These are phyloP conservation scores for Avicennia marina DNA, from an alignment of 257 asterid species.

Conservation along the genomic window DNA sequence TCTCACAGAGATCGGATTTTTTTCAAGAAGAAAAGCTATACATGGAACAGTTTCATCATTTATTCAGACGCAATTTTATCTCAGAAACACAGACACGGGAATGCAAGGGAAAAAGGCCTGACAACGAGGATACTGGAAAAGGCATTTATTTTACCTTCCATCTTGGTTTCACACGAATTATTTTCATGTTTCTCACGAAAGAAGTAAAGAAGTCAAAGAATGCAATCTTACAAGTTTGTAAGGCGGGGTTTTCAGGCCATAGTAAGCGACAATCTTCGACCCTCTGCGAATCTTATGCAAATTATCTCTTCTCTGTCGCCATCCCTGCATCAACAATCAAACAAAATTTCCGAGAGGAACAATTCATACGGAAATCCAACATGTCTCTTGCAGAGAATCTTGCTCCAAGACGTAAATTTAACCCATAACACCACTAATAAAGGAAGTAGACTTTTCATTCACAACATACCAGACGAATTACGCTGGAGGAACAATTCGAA, in stretches of 20 bases:
- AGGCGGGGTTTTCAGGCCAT: constrained; percentile 79
- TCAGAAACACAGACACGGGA: no score
- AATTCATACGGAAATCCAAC: neutral
- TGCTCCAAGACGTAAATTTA: neutral
- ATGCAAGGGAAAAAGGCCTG: no score
- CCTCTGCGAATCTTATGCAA: constrained; percentile 18
- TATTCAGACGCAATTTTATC: no score
- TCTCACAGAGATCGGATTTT: no score
- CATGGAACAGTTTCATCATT: no score
- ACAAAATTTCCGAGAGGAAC: neutral
- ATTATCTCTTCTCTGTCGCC: constrained; percentile 25
- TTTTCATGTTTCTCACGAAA: neutral
- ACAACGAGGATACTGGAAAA: neutral
- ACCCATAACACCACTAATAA: neutral
- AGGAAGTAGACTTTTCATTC: neutral
- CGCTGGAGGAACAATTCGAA: constrained; percentile 16
- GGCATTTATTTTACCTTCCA: neutral
- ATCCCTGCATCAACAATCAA: constrained; percentile 44
- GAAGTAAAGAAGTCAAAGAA: neutral
- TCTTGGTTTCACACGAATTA: neutral
- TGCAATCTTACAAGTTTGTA: constrained; percentile 62
- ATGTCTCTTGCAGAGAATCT: neutral
- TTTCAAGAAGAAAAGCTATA: no score
- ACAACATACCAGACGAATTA: constrained; percentile 26
- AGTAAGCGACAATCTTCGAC: constrained; percentile 48